Percentiles rank a stretch among this genome's conserved stretches.
Conservation (phyloP, 2,329 filamentous ascomycete genomes). For the Nakataea oryzae region DNA sequence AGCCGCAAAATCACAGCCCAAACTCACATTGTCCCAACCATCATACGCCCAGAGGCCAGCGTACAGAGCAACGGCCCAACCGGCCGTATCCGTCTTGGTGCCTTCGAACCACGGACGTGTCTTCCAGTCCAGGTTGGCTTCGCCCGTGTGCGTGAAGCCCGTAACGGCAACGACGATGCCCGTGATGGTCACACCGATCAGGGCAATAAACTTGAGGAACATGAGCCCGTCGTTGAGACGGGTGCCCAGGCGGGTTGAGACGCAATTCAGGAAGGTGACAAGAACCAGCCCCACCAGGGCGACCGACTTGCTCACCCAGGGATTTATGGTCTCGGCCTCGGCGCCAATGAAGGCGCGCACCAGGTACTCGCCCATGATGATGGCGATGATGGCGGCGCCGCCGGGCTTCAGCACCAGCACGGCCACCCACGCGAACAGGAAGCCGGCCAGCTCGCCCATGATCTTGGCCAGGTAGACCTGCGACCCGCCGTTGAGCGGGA, state of each 20-base stretch:
- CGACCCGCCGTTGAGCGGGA: conserved; percentile 87
- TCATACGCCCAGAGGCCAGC: conserved; percentile 97
- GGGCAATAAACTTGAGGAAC: conserved; percentile 90
- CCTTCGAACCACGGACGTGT: conserved; percentile 78
- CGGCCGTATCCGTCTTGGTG: conserved; percentile 68
- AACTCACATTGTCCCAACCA: conserved; percentile 90
- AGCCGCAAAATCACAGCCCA: not conserved
- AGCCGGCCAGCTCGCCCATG: conserved; percentile 85
- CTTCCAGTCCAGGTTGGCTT: conserved; percentile 79
- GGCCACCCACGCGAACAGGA: conserved; percentile 93
- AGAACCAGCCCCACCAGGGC: conserved; percentile 64
- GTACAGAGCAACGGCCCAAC: conserved; percentile 90
- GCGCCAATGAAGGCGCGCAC: conserved; percentile 77
- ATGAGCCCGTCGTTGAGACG: conserved; percentile 86
- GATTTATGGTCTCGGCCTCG: conserved; percentile 69
- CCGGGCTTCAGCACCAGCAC: conserved; percentile 92
- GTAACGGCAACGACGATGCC: conserved; percentile 85
- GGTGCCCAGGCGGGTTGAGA: conserved; percentile 82
- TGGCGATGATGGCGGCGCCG: conserved; percentile 85
- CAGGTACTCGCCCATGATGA: conserved; percentile 98
- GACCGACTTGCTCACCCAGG: conserved; percentile 85
- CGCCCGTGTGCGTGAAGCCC: conserved; percentile 66
- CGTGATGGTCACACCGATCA: conserved; percentile 76
- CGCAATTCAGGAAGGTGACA: conserved; percentile 79
- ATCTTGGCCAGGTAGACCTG: conserved; percentile 95